phyloP scores from a whole-genome alignment of 345 rosid genomes.

The Salix udensis region DNA sequence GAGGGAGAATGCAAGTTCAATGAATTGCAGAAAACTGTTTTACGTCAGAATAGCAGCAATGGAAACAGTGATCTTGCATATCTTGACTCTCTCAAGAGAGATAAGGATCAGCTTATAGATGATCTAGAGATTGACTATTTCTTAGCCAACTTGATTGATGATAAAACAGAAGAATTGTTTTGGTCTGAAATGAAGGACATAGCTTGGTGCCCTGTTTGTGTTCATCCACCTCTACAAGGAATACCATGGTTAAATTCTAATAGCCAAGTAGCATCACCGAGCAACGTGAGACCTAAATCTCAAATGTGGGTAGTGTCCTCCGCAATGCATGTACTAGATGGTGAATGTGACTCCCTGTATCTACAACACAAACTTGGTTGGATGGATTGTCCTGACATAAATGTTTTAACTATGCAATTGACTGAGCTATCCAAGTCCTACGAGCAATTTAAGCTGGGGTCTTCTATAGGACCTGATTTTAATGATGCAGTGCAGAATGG shows the following conservation, averaged over 20 bases:
- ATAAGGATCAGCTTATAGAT: conserved; percentile 28
- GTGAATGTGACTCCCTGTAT: conserved; percentile 54
- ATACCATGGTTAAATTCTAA: conserved; percentile 76
- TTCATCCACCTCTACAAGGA: conserved; percentile 65
- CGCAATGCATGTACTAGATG: conserved; percentile 67
- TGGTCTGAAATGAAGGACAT: conserved; percentile 79
- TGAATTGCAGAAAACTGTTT: conserved; percentile 30
- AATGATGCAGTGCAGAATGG: conserved; percentile 58
- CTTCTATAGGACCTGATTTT: conserved; percentile 44
- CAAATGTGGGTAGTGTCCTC: conserved; percentile 82
- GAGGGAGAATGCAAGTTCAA: conserved; percentile 31
- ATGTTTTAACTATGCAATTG: conserved; percentile 61
- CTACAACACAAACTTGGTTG: conserved; percentile 81
- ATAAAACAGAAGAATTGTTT: conserved; percentile 67
- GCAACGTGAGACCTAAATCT: conserved; percentile 74
- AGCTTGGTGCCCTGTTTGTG: conserved; percentile 79
- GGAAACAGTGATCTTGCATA: conserved; percentile 16
- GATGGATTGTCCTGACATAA: conserved; percentile 49
- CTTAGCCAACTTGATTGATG: conserved; percentile 43
- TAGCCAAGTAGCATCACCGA: conserved; percentile 61
- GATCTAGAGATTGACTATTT: conserved; percentile 40
- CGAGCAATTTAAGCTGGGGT: conserved; percentile 47
- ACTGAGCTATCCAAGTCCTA: conserved; percentile 67
- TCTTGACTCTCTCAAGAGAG: conserved; percentile 31
- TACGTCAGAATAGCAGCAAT: conserved; percentile 14